Base-by-base conservation (phyloP, 257 asterid species). In the Voacanga thouarsii region DNA sequence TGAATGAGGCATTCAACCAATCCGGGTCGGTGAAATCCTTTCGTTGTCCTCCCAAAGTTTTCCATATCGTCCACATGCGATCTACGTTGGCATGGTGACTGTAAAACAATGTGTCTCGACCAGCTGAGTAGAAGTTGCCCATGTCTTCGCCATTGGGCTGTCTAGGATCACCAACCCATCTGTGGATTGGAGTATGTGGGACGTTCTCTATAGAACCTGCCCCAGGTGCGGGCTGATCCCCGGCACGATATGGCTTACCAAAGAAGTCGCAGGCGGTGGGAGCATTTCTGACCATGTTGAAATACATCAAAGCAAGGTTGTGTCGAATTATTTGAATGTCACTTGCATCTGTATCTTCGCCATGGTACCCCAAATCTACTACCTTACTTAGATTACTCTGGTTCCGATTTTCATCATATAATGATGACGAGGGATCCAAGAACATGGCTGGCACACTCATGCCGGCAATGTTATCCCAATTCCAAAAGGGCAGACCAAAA, bases 31-130 rank as follows among this genome's bases (percentile, higher is more conserved):
- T 75, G 43, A 85, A 56, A 15, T 81, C 85, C 14, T n/a, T 51
- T 0, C 77, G 45, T 14, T 77, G 79, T 26, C 82, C 85, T 24
- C 84, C 84, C 50, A 83, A 51, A 12, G 64, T 47, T 5, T 75
- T 60, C 96, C 94, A 90, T 0, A 88, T 60, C 0, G 89, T 33
- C 97, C 97, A 92, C 97, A 92, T 80, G 0, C 97, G 63, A 41
- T 92, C 97, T 0, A 89, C 87, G 30, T 90, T 90, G 0, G 89
- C 81, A 83, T 92, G 97, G 69, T 90, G 97, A 45, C 74, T 75
- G 57, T 88, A 92, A 84, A 92, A 92, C 26, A 86, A 0, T 0
- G 81, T 30, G 77, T 92, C 97, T 78, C 94, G 64, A 0, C 55
- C 81, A 5, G 73, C 77, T 10, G 74, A 71, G 50, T 74, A 78